Evolutionary conservation across 331 rosid species (phyloP).

Genomic region (Acacia concinna): DNA sequence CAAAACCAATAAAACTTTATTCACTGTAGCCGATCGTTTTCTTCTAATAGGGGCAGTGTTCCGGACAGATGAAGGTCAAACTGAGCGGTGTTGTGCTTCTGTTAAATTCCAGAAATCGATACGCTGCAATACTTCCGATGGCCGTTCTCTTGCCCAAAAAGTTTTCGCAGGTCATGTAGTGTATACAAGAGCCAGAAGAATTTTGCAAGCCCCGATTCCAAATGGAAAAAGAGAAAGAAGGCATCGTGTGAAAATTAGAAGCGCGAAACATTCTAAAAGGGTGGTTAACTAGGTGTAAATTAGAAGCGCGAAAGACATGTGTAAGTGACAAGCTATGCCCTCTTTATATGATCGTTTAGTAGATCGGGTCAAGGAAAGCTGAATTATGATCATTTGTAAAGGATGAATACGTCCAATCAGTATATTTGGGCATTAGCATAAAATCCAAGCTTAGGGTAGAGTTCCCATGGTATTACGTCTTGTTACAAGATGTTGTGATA

Average conservation of each 20-base stretch:
- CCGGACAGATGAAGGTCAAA: not conserved
- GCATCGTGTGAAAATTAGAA: slow-evolving; percentile 9
- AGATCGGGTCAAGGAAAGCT: not conserved
- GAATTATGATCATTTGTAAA: not conserved
- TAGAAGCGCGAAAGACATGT: not conserved
- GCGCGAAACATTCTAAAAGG: slow-evolving; percentile 8
- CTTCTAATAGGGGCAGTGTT: not conserved
- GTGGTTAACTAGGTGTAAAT: not conserved
- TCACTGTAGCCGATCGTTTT: slow-evolving; percentile 2
- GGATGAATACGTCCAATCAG: not conserved
- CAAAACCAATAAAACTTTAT: not conserved
- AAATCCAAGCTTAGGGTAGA: slow-evolving; percentile 1
- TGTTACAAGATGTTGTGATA: slow-evolving; percentile 1
- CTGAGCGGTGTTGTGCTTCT: not conserved
- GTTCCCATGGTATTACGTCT: slow-evolving; percentile 10
- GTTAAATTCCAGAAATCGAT: slow-evolving; percentile 21
- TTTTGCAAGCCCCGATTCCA: slow-evolving; percentile 28
- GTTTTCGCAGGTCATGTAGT: not conserved
- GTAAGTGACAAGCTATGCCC: not conserved
- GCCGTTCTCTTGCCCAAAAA: no score
- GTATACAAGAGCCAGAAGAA: slow-evolving; percentile 24
- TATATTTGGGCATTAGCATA: not conserved
- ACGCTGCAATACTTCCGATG: no score
- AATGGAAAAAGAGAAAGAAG: slow-evolving; percentile 25
- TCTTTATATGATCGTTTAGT: not conserved